A percentile compares a stretch with the other conserved stretches of the same genome.
phyloP scores from a whole-genome alignment of 164 flowering plant genomes.

The Stephania cephalantha region DNA sequence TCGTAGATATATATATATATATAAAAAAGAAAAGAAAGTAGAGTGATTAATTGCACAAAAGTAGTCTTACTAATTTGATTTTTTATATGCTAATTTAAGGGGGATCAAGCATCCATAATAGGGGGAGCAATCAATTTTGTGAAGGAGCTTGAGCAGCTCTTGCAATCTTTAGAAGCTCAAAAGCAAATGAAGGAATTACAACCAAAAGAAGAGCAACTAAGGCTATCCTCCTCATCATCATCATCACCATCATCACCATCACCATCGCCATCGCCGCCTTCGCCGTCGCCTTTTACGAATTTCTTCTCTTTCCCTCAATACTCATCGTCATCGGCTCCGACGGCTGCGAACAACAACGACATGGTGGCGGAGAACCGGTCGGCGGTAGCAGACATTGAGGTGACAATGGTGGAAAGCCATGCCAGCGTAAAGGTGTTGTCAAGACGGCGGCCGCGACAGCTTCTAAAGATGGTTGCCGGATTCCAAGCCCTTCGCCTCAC shows the following conservation, averaged over 20 bases:
- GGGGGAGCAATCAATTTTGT: slow-evolving; percentile 92
- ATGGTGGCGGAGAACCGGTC: slow-evolving; percentile 19
- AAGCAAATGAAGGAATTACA: slow-evolving; percentile 20
- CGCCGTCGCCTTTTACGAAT: slow-evolving; percentile 39
- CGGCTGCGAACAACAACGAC: background rate
- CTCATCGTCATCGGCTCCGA: slow-evolving; percentile 41
- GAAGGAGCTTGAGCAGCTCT: slow-evolving; percentile 77
- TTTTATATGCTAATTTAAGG: slow-evolving; percentile 27
- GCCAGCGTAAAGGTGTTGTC: slow-evolving; percentile 70
- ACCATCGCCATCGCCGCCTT: too few species aligned
- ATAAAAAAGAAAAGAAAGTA: too few species aligned
- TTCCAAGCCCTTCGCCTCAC: slow-evolving; percentile 51
- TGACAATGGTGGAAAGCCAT: slow-evolving; percentile 83
- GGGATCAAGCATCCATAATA: slow-evolving; percentile 93
- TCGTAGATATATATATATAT: too few species aligned
- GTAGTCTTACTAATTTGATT: background rate
- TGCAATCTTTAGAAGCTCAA: slow-evolving; percentile 51
- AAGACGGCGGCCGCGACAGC: slow-evolving; percentile 51
- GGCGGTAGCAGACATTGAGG: slow-evolving; percentile 67
- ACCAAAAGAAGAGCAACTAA: slow-evolving; percentile 7
- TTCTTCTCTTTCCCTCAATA: slow-evolving; percentile 68
- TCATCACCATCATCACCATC: too few species aligned
- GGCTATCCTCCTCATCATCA: too few species aligned
- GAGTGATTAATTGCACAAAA: too few species aligned
- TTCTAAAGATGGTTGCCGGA: slow-evolving; percentile 57